A percentile compares a stretch with the other conserved stretches of the same genome.
Evolutionary conservation across 176 grass and related monocot genomes (phyloP).

Genomic region (Ampelocalamus luodianensis): DNA sequence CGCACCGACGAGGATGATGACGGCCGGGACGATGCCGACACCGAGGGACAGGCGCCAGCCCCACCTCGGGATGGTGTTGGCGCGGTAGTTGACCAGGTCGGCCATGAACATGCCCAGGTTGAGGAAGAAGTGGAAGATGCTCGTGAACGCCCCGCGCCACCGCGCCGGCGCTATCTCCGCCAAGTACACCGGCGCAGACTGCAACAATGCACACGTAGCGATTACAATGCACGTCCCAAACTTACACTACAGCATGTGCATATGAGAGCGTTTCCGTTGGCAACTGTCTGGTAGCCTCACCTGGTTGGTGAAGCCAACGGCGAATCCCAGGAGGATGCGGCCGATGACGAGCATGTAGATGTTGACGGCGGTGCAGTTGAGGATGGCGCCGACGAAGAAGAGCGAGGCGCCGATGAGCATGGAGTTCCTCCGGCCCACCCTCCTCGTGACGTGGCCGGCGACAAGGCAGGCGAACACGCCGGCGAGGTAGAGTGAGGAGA

Average conservation of each 20-base stretch:
- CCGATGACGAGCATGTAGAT: conserved; percentile 84
- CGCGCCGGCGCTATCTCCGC: conserved; percentile 57
- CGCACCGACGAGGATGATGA: conserved; percentile 35
- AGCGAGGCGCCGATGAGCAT: conserved; percentile 76
- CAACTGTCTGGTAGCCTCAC: neutral
- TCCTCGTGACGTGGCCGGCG: conserved; percentile 64
- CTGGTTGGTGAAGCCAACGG: conserved; percentile 93
- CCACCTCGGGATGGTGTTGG: conserved; percentile 35
- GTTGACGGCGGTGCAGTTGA: conserved; percentile 72
- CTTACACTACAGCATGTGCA: neutral
- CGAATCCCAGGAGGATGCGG: conserved; percentile 83
- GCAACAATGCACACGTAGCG: neutral
- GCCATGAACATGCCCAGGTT: conserved; percentile 47
- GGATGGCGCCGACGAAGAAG: conserved; percentile 66
- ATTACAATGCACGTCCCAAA: neutral
- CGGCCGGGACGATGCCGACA: conserved; percentile 42
- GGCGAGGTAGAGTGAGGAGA: conserved; percentile 83
- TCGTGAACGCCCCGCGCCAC: conserved; percentile 59
- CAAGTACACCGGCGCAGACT: conserved; percentile 51
- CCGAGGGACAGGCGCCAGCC: conserved; percentile 63
- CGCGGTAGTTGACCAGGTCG: conserved; percentile 58
- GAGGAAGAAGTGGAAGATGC: conserved; percentile 55
- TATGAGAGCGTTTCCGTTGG: neutral
- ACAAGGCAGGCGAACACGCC: conserved; percentile 64
- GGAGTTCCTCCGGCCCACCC: conserved; percentile 56